Percentiles rank a stretch among this genome's conserved stretches.
Conservation (phyloP, 352 stramenopile genomes). For the Globisporangium okanoganense region DNA sequence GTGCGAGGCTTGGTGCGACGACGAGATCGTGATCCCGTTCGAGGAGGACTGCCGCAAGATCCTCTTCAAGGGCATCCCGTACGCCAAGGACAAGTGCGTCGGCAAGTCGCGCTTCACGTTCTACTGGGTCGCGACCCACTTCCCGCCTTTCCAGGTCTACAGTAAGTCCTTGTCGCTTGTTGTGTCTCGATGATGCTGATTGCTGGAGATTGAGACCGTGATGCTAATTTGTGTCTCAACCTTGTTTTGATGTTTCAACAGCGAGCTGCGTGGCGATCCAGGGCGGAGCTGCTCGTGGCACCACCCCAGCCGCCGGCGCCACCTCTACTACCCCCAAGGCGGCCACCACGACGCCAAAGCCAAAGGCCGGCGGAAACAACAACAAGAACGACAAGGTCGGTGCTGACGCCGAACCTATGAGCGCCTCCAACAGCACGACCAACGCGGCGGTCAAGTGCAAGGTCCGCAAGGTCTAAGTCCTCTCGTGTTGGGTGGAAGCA, state of each 20-base stretch:
- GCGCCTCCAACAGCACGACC: slow-evolving; percentile 49
- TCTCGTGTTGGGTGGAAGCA: not conserved
- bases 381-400: not conserved
- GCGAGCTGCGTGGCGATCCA: slow-evolving; percentile 1
- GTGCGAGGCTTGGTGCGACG: not conserved
- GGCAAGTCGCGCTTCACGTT: slow-evolving; percentile 28
- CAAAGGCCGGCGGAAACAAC: not conserved
- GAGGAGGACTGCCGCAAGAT: not conserved
- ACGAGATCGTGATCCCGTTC: not conserved
- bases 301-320: not conserved
- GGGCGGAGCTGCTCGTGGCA: not conserved
- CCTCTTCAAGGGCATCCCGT: slow-evolving; percentile 24
- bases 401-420: not conserved
- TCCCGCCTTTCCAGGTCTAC: slow-evolving; percentile 13
- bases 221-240: not conserved
- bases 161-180: slow-evolving; percentile 4
- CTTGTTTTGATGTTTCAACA: not conserved
- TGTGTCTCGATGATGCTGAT: not conserved
- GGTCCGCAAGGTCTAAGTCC: not conserved
- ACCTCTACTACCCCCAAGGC: not conserved
- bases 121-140: slow-evolving; percentile 32
- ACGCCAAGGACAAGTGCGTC: slow-evolving; percentile 24
- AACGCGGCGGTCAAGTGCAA: not conserved
- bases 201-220: not conserved
- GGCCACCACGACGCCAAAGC: not conserved